Conservation (phyloP, 768 basidiomycete genomes). For the Epithele typhae region DNA sequence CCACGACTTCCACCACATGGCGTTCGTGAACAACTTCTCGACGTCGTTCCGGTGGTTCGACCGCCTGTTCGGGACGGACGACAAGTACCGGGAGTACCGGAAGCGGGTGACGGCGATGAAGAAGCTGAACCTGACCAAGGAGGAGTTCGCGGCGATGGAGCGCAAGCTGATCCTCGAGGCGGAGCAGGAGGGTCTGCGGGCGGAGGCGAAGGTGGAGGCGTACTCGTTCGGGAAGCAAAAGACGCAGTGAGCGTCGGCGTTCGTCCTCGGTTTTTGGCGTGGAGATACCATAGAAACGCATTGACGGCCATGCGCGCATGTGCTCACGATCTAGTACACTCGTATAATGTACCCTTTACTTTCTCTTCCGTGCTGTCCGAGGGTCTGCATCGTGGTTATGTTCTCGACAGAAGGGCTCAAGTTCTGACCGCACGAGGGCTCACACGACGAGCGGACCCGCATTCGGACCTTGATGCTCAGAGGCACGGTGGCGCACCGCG, state of each 20-base stretch:
- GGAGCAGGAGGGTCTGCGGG: constrained; percentile 66
- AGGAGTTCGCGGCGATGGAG: constrained; percentile 53
- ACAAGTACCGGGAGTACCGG: constrained; percentile 82
- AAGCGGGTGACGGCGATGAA: constrained; percentile 60
- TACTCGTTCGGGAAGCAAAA: constrained; percentile 22
- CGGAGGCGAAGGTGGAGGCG: constrained; percentile 49
- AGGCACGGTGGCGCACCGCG: no score
- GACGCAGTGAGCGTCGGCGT: constrained; percentile 7
- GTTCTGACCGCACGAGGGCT: no score
- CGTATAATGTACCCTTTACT: constrained; percentile 11
- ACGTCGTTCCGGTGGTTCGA: constrained; percentile 97
- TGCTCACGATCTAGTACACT: constrained; percentile 10
- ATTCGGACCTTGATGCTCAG: no score
- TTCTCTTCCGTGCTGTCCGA: no score
- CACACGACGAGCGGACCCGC: no score
- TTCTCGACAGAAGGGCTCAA: no score
- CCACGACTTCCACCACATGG: constrained; percentile 98
- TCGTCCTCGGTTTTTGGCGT: neutral
- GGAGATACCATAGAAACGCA: constrained; percentile 4
- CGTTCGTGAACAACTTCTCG: constrained; percentile 90
- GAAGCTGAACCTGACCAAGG: constrained; percentile 39
- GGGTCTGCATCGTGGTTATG: no score
- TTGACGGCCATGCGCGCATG: constrained; percentile 8
- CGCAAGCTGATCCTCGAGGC: constrained; percentile 61
- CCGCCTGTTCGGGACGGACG: constrained; percentile 83